Evolutionary conservation across 352 stramenopile genomes (phyloP), one percentile per base, ranked within the genome.

Genomic region (Phytophthora cryptogea): DNA sequence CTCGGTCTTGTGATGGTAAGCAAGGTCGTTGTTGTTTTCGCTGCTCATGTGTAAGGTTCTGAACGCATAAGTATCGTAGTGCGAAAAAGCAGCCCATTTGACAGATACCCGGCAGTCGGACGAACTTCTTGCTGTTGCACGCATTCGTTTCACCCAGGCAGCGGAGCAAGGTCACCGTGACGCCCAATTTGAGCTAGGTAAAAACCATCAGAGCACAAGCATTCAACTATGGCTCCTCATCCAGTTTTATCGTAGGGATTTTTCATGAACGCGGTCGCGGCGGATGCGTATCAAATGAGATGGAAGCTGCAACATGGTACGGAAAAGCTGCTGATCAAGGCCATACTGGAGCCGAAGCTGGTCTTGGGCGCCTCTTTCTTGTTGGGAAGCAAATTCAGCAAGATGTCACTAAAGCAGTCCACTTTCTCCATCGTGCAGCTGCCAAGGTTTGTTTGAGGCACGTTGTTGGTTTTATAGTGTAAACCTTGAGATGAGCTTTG

Each of bases 371-470:
- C 8, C 50, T 90, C 3, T 62, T 83, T 39, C 79, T 55, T 43
- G 9, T 68, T 30, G 66, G 40, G 7, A 66, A 37, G n/a, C 64
- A 63, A 8, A 46, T 52, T 45, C 46, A 65, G 14, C 59, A 65
- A 14, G 75, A 88, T 54, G 50, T 73, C 10, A 66, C 44, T 14
- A 80, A 83, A 54, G 80, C 80, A 0, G 73, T 89, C 49, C 82
- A 93, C 50, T 91, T 83, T 41, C 64, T 91, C 30, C 81, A 90
- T 33, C 72, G 76, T 11, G 79, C 83, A 14, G 77, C 78, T 1
- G 52, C 56, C 5, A 86, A 86, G 71, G 76, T 82, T 26, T 7
- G 36, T 48, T 27, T 47, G 23, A 17, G 14, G 28, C 37, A 36
- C 33, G 42, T 27, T 16, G 42, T 28, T 16, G 43, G 6, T 20